Evolutionary conservation across 495 filamentous ascomycete genomes (phyloP).

Genomic region (Penicillium robsamsonii): DNA sequence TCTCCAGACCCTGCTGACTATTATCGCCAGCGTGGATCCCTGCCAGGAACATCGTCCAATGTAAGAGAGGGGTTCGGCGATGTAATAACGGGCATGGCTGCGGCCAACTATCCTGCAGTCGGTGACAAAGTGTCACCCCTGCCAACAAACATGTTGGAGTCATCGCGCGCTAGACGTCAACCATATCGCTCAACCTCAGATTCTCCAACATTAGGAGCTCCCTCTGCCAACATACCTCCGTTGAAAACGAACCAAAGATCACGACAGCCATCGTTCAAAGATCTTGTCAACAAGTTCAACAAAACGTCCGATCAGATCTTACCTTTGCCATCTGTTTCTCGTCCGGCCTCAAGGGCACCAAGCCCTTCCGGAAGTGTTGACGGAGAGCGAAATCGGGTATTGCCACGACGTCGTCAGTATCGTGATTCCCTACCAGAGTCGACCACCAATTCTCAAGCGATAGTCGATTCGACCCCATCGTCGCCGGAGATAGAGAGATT

Average conservation of each 20-base stretch:
- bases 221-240: conserved; percentile 18
- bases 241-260: conserved; percentile 28
- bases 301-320: conserved; percentile 53
- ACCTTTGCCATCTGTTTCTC: conserved; percentile 42
- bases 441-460: conserved; percentile 8
- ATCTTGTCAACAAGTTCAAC: conserved; percentile 62
- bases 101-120: conserved; percentile 17
- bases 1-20: conserved; percentile 55
- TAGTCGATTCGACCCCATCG: conserved; percentile 15
- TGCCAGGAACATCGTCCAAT: conserved; percentile 24
- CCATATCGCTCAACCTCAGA: conserved; percentile 40
- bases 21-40: conserved; percentile 42
- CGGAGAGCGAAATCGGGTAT: conserved; percentile 24
- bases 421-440: conserved; percentile 21
- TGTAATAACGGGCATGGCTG: conserved; percentile 26
- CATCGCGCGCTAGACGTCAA: conserved; percentile 26
- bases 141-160: conserved; percentile 27
- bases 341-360: conserved; percentile 34
- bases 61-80: conserved; percentile 27
- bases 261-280: conserved; percentile 56
- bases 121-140: conserved; percentile 29
- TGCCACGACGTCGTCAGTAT: conserved; percentile 30
- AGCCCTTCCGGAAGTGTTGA: conserved; percentile 35
- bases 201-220: conserved; percentile 25
- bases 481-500: conserved; percentile 8